Conservation (phyloP, 495 filamentous ascomycete genomes). For the Penicillium bialowiezense region DNA sequence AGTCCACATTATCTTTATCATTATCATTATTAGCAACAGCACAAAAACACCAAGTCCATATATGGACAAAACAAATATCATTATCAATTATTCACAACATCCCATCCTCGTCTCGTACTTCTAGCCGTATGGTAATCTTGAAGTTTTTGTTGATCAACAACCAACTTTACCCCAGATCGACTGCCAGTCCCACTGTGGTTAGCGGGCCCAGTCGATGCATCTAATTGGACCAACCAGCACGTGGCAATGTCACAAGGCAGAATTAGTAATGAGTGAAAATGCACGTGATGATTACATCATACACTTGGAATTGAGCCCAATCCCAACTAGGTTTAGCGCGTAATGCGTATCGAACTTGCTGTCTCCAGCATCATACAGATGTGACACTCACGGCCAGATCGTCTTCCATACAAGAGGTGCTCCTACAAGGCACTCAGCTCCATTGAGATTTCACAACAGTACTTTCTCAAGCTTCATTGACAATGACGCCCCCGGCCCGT, state of each 20-base stretch:
- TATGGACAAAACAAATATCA: neutral
- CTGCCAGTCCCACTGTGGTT: conserved; percentile 2
- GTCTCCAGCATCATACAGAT: conserved; percentile 5
- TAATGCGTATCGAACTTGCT: conserved; percentile 6
- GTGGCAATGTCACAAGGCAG: conserved; percentile 18
- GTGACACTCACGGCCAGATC: neutral
- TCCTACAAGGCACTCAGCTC: too few relatives aligned
- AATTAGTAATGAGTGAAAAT: neutral
- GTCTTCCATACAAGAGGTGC: neutral
- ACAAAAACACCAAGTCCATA: neutral
- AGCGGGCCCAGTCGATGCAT: neutral
- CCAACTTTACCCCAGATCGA: conserved; percentile 23
- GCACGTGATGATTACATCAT: conserved; percentile 10
- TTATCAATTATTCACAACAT: neutral
- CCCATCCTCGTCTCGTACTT: too few relatives aligned
- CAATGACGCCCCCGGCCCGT: conserved; percentile 36
- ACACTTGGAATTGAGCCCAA: conserved; percentile 5
- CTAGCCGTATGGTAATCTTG: too few relatives aligned
- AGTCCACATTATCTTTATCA: neutral
- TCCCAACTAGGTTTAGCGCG: conserved; percentile 1
- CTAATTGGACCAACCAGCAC: conserved; percentile 9
- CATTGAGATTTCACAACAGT: neutral
- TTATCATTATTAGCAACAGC: neutral
- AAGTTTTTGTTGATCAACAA: conserved; percentile 3
- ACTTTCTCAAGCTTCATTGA: neutral